These are phyloP conservation scores for Neofusicoccum kwambonambiense DNA, from an alignment of 2,329 filamentous ascomycete genomes.

Conservation along the genomic window DNA sequence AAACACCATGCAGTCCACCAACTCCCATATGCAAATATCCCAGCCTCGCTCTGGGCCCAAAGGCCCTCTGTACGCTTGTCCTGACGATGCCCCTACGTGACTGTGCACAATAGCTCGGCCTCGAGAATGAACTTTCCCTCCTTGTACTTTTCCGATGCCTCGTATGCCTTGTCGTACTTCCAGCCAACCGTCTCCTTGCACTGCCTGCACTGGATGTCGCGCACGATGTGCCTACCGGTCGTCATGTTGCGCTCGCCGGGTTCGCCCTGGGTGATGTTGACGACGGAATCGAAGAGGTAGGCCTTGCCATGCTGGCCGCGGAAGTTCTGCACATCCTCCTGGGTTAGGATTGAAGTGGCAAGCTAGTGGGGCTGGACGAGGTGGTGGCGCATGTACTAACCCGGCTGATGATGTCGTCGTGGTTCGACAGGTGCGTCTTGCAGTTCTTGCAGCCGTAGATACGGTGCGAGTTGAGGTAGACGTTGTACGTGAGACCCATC, in stretches of 20 bases:
- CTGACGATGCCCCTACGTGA: conserved; percentile 41
- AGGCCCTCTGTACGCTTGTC: background rate
- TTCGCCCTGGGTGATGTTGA: conserved; percentile 82
- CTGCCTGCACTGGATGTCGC: conserved; percentile 87
- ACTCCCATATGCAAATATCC: conserved; percentile 9
- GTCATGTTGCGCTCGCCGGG: conserved; percentile 98
- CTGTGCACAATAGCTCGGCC: conserved; percentile 81
- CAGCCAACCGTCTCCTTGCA: conserved; percentile 93
- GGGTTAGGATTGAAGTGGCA: background rate
- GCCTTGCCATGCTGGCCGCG: conserved; percentile 97
- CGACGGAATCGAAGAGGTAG: conserved; percentile 90
- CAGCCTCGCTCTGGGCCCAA: background rate
- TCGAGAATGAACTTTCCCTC: conserved; percentile 98
- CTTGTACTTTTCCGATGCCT: conserved; percentile 93
- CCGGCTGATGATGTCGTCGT: conserved; percentile 92
- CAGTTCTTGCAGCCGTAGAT: conserved; percentile 91
- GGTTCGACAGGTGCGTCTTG: conserved; percentile 92
- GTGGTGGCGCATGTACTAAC: conserved; percentile 52
- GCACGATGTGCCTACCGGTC: conserved; percentile 88
- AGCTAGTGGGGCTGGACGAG: background rate
- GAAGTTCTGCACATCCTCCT: conserved; percentile 69
- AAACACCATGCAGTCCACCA: conserved; percentile 9
- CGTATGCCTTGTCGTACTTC: conserved; percentile 98
- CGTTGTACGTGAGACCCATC: conserved; percentile 91
- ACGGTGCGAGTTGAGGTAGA: conserved; percentile 80